Evolutionary conservation across 2,329 filamentous ascomycete species (phyloP), one percentile per base, ranked within the genome.

Genomic region (Penicillium thymicola): DNA sequence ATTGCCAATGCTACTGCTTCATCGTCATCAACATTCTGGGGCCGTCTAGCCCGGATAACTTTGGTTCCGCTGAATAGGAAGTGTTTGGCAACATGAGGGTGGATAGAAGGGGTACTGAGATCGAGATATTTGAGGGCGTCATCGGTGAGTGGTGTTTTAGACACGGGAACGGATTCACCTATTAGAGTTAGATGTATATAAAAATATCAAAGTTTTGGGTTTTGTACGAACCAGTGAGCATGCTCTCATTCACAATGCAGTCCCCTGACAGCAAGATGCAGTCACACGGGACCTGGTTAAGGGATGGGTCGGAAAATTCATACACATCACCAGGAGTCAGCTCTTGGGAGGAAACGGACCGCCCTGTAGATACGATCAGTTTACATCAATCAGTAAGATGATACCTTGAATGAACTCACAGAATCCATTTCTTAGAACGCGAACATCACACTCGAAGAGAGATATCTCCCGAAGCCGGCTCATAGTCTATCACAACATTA

Each of bases 211-310:
- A 14, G 9, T 16, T n/a, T n/a, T 36, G 40, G 23, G 9, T 16
- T 16, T n/a, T 40, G 40, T 23, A 60, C 69, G 61, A 69, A 82
- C 79, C 85, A 38, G 94, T 99, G 36, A 99, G 84, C 94, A 99
- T 99, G 76, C 94, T 97, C 76, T 99, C 94, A 68, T 99, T 99
- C 63, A 99, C 92, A 60, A 99, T 97, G 68, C 92, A 97, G 75
- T 99, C 95, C 40, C 94, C 95, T 51, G 90, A 90, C 0, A 99
- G 81, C 6, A 99, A 78, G 34, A 99, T 78, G 72, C 93, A 96
- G 73, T 99, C 94, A 67, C 90, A 94, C 0, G 94, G 94, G 60
- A 97, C 89, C 65, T 96, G 90, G 4, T 85, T 85, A 27, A 99
- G 79, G 16, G 88, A 91, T 2, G 94, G 94, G 72, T 99, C 95